Evolutionary conservation across 305 asterid species (phyloP).

Genomic region (Solanum aculeatissimum): DNA sequence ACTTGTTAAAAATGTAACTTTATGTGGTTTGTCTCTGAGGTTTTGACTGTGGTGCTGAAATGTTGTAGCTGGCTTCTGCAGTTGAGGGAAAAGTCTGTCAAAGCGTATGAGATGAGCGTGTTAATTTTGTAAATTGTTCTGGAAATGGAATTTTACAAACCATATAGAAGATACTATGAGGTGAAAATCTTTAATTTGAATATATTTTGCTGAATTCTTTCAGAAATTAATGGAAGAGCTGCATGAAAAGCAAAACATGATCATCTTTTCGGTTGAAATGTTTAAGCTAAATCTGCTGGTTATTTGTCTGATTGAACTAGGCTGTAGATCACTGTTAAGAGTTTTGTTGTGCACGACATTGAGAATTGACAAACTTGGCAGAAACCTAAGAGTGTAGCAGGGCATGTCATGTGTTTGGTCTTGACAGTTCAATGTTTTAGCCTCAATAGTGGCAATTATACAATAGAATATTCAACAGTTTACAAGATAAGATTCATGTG

Average conservation of each 20-base stretch:
- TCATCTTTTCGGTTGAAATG: not conserved
- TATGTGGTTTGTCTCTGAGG: not conserved
- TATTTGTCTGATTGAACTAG: not conserved
- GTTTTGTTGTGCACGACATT: not conserved
- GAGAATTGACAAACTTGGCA: not conserved
- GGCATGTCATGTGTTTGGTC: not conserved
- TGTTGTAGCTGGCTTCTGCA: not conserved
- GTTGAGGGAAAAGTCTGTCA: not conserved
- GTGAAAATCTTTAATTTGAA: not conserved
- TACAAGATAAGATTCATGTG: not conserved
- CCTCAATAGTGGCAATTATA: not conserved
- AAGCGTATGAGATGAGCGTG: not conserved
- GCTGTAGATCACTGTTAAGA: not conserved
- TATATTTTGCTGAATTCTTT: not conserved
- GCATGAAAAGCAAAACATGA: not conserved
- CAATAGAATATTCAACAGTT: not conserved
- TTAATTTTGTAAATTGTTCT: not conserved
- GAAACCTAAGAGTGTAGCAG: not conserved
- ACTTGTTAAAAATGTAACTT: not conserved
- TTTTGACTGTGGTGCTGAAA: not conserved
- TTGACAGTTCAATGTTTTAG: not conserved
- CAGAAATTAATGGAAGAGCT: not conserved
- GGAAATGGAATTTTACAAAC: not conserved
- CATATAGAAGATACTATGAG: not conserved
- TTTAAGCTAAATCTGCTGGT: not conserved